These are phyloP conservation scores for Sporothrix euskadiensis DNA, from an alignment of 2,329 filamentous ascomycete genomes.

Conservation along the genomic window DNA sequence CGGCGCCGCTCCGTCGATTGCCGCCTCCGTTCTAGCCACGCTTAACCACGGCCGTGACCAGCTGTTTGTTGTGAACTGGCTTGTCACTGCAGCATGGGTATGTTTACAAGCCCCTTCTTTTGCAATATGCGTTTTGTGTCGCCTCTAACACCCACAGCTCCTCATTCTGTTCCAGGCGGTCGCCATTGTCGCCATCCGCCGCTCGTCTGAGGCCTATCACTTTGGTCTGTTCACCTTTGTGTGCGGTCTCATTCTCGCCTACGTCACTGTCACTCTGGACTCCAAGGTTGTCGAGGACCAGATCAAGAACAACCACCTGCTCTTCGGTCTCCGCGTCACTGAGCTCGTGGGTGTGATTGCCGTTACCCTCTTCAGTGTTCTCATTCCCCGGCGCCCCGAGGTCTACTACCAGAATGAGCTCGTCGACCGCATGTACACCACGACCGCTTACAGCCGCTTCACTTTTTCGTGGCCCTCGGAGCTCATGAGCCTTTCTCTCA, in stretches of 20 bases:
- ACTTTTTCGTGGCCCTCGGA: constrained; percentile 65
- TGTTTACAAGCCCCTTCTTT: constrained; percentile 37
- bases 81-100: constrained; percentile 64
- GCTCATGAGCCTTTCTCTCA: constrained; percentile 56
- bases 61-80: constrained; percentile 58
- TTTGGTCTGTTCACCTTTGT: constrained; percentile 55
- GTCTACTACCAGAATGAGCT: constrained; percentile 60
- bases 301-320: constrained; percentile 38
- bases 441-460: constrained; percentile 60
- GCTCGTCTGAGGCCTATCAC: constrained; percentile 54
- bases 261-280: constrained; percentile 49
- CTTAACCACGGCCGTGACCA: constrained; percentile 41
- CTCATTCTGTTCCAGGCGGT: constrained; percentile 55
- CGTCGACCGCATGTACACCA: constrained; percentile 65
- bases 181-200: constrained; percentile 51
- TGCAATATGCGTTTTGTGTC: neutral
- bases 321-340: constrained; percentile 50
- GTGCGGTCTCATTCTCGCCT: constrained; percentile 49
- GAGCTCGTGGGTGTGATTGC: constrained; percentile 50
- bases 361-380: constrained; percentile 52
- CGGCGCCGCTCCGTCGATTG: constrained; percentile 58
- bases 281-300: constrained; percentile 42
- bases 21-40: constrained; percentile 56
- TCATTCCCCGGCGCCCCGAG: constrained; percentile 66
- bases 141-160: constrained; percentile 41